Percentiles rank a stretch among this genome's conserved stretches.
Conservation (phyloP, 495 filamentous ascomycete species). For the Penicillium desertorum region DNA sequence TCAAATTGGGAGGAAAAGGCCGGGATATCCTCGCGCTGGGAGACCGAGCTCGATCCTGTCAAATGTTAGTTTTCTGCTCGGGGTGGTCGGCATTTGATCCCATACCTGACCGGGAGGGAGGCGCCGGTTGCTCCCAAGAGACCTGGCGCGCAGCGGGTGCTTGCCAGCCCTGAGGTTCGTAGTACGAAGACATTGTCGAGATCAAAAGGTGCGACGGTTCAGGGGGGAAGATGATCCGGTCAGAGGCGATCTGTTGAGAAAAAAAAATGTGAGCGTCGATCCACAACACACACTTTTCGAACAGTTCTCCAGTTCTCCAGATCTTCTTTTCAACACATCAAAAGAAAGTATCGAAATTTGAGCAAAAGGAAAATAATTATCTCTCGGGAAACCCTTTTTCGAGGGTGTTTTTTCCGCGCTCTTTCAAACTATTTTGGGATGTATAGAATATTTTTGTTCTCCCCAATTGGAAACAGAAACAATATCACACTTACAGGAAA, state of each 20-base stretch:
- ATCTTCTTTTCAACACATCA: background rate
- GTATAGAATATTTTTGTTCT: background rate
- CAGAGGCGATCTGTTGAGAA: constrained; percentile 30
- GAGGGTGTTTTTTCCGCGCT: background rate
- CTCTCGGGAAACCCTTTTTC: background rate
- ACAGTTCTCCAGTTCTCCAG: constrained; percentile 2
- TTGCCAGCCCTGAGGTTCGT: constrained; percentile 84
- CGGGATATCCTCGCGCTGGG: constrained; percentile 71
- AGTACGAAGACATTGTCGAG: constrained; percentile 74
- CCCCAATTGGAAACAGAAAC: background rate
- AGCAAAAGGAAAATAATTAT: background rate
- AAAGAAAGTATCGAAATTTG: background rate
- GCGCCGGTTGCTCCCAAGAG: constrained; percentile 81
- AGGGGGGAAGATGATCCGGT: constrained; percentile 35
- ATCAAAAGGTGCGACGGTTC: constrained; percentile 24
- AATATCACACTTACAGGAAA: constrained; percentile 30
- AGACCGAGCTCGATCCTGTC: constrained; percentile 72
- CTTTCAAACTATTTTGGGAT: background rate
- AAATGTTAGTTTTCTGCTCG: constrained; percentile 30
- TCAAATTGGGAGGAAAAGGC: constrained; percentile 91
- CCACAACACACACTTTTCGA: constrained; percentile 12
- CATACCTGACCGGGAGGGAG: constrained; percentile 84
- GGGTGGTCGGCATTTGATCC: constrained; percentile 10
- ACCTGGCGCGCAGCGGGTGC: constrained; percentile 59
- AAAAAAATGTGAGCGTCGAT: constrained; percentile 19